Evolutionary conservation across 1,284 basidiomycete genomes (phyloP), one percentile per base, ranked within the genome.

Genomic region (Trichosporon sp.): DNA sequence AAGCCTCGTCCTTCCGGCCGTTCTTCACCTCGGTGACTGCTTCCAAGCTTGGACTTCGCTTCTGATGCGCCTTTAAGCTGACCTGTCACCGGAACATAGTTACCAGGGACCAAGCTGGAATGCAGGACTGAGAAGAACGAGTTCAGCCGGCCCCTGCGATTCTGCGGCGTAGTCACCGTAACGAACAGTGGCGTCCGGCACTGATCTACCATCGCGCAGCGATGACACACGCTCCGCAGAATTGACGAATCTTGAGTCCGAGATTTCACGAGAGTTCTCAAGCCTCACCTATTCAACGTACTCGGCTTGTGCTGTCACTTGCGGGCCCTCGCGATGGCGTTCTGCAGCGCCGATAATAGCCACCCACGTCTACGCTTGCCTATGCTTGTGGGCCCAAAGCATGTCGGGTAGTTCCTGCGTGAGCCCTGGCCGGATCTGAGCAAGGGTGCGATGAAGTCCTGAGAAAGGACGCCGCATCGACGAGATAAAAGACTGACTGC

Each of bases 241-340:
- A 54, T 54, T 54, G 51, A 54, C 51, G 51, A 54, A 54, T 54
- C 19, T 54, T 4, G 21, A 54, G 51, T 54, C 51, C 51, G 51
- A 54, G 19, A 54, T 21, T 54, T 54, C 51, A 54, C 51, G 51
- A 54, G 21, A 11, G 21, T 54, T 21, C 19, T 46, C 16, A n/a
- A n/a, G 14, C 4, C 11, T 46, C 7, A 14, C 43, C 16, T 4
- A 4, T 26, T 7, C 14, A 6, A 46, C 43, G 16, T 14, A n/a
- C 16, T 5, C 16, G 43, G 43, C 43, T 54, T 26, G 19, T 19
- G 51, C 19, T 19, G 51, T 54, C 21, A 19, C 8, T 26, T 26
- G 51, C 51, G 7, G 51, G 21, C 51, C n/a, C 19, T 54, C 51
- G 51, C 51, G 19, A 54, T 10, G 19, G 51, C 51, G 21, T 16